Evolutionary conservation across 2,329 filamentous ascomycete genomes (phyloP).

Genomic region (Drechslerella coelobrocha): DNA sequence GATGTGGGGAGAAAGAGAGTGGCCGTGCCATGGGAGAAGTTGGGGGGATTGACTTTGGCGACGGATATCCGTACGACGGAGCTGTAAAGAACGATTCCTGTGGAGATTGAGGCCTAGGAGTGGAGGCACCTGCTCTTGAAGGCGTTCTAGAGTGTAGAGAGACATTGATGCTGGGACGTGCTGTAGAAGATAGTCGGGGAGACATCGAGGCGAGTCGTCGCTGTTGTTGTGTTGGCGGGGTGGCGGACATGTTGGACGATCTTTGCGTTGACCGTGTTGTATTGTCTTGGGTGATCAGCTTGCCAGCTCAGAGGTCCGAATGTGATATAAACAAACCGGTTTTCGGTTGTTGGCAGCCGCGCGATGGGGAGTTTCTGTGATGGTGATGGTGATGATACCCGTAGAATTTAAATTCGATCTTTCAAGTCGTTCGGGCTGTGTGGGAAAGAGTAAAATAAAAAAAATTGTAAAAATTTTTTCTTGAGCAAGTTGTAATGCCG

Average conservation of each 20-base stretch:
- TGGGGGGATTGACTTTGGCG: constrained; percentile 40
- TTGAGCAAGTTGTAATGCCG: not conserved
- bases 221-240: constrained; percentile 41
- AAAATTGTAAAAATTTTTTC: too few relatives aligned
- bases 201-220: constrained; percentile 40
- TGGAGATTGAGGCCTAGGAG: constrained; percentile 37
- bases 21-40: constrained; percentile 33
- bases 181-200: constrained; percentile 34
- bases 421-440: too few relatives aligned
- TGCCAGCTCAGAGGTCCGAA: constrained; percentile 21
- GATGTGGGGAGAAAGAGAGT: constrained; percentile 44
- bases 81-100: constrained; percentile 37
- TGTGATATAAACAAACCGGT: constrained; percentile 37
- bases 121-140: constrained; percentile 22
- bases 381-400: not conserved
- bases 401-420: not conserved
- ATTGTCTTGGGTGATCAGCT: constrained; percentile 35
- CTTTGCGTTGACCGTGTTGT: constrained; percentile 31
- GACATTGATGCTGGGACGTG: constrained; percentile 21
- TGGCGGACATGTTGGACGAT: constrained; percentile 39
- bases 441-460: not conserved
- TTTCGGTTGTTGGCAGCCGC: too few relatives aligned
- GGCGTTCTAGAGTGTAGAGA: constrained; percentile 25
- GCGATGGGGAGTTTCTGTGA: too few relatives aligned
- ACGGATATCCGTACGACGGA: constrained; percentile 34